phyloP scores from a whole-genome alignment of 331 rosid genomes.

The Quercus tomentella region DNA sequence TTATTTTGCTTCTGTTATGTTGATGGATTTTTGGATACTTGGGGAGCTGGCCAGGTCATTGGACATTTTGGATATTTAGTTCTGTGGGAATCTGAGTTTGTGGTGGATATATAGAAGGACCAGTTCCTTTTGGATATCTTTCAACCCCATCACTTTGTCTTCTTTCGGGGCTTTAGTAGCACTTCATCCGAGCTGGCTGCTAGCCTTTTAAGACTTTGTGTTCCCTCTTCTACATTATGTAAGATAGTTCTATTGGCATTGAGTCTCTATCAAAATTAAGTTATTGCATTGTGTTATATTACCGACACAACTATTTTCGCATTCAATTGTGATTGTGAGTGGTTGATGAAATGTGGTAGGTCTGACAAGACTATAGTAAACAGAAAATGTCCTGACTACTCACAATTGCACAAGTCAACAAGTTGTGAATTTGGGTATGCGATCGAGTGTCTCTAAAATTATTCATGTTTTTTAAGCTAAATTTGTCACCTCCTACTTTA shows the following conservation, averaged over 20 bases:
- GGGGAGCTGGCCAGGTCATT: slow-evolving; percentile 12
- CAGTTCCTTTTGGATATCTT: slow-evolving; percentile 31
- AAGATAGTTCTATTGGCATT: background rate
- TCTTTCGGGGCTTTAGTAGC: background rate
- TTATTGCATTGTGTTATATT: too few species aligned
- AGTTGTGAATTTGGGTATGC: too few species aligned
- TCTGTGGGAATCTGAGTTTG: slow-evolving; percentile 58
- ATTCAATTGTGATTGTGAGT: too few species aligned
- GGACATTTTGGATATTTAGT: slow-evolving; percentile 36
- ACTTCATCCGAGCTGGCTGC: background rate
- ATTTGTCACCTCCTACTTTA: too few species aligned
- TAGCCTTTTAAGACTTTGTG: background rate
- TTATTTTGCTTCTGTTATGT: slow-evolving; percentile 1
- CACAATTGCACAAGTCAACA: too few species aligned
- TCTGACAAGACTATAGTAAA: rapidly evolving
- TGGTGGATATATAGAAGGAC: slow-evolving; percentile 43
- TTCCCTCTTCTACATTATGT: too few species aligned
- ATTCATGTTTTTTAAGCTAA: too few species aligned
- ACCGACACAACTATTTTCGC: too few species aligned
- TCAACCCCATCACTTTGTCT: slow-evolving; percentile 28
- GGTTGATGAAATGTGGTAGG: too few species aligned
- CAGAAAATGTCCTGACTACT: rapidly evolving
- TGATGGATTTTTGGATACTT: slow-evolving; percentile 15
- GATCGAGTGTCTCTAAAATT: too few species aligned
- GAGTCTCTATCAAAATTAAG: too few species aligned